phyloP scores from a whole-genome alignment of 1,139 yeast genomes.

The Pichia terricola region DNA sequence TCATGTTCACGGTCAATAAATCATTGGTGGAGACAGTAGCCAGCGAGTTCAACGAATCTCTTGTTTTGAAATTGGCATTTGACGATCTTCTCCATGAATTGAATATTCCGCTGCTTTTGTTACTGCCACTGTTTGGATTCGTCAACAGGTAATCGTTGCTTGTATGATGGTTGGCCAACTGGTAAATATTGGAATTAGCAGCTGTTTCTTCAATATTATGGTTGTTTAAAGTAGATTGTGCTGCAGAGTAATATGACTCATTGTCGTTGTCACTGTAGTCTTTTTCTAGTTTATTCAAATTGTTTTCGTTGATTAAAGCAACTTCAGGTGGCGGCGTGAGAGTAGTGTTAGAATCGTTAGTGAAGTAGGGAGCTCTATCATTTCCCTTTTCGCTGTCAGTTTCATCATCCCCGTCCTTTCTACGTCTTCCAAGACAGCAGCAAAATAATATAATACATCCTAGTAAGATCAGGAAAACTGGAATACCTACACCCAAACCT shows the following conservation, averaged over 20 bases:
- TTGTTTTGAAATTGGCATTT: slow-evolving; percentile 34
- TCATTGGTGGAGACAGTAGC: slow-evolving; percentile 86
- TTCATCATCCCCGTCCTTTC: slow-evolving; percentile 25
- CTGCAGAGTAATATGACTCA: slow-evolving; percentile 24
- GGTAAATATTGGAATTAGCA: slow-evolving; percentile 14
- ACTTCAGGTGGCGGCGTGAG: slow-evolving; percentile 25
- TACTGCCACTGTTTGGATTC: neutral
- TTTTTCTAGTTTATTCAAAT: slow-evolving; percentile 36
- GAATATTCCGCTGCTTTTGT: slow-evolving; percentile 17
- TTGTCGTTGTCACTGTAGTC: slow-evolving; percentile 7
- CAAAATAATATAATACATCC: slow-evolving; percentile 43
- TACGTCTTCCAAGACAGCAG: slow-evolving; percentile 44
- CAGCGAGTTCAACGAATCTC: slow-evolving; percentile 60
- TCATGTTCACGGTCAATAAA: slow-evolving; percentile 71
- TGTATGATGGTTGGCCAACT: slow-evolving; percentile 6
- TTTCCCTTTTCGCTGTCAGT: slow-evolving; percentile 29
- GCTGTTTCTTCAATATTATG: neutral
- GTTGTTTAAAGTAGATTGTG: slow-evolving; percentile 12
- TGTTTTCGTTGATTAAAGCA: slow-evolving; percentile 31
- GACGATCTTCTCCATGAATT: slow-evolving; percentile 56
- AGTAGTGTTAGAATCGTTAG: slow-evolving; percentile 5
- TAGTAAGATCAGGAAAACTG: slow-evolving; percentile 42
- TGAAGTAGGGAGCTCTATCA: slow-evolving; percentile 20
- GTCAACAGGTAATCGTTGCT: slow-evolving; percentile 10
- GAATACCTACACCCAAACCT: slow-evolving; percentile 83